Evolutionary conservation across 148 eudicot species (phyloP).

Genomic region (Camellia granthamiana): DNA sequence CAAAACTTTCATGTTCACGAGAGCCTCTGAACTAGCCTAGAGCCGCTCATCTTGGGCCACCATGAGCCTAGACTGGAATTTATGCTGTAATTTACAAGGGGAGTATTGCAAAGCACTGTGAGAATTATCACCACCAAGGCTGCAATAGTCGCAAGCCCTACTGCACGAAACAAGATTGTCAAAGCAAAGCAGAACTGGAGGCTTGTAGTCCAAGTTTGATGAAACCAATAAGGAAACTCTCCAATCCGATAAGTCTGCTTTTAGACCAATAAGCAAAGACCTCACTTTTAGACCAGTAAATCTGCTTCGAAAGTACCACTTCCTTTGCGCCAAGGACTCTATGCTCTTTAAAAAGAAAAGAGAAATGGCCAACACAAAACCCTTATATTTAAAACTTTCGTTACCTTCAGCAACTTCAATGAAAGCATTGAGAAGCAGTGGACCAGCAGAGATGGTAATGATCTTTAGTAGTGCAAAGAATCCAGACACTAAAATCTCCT

Average conservation of each 20-base stretch:
- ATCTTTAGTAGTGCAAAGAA: slow-evolving; percentile 72
- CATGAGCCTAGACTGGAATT: slow-evolving; percentile 52
- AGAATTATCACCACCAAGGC: slow-evolving; percentile 45
- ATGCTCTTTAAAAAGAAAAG: slow-evolving; percentile 59
- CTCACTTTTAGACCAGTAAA: slow-evolving; percentile 69
- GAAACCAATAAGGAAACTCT: slow-evolving; percentile 80
- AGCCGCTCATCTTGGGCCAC: slow-evolving; percentile 52
- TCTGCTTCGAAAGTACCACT: slow-evolving; percentile 68
- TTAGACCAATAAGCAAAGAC: slow-evolving; percentile 43
- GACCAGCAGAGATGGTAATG: slow-evolving; percentile 72
- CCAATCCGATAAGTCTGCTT: slow-evolving; percentile 75
- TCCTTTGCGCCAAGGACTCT: slow-evolving; percentile 77
- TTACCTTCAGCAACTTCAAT: slow-evolving; percentile 80
- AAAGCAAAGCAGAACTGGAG: slow-evolving; percentile 57
- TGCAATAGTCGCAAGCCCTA: slow-evolving; percentile 49
- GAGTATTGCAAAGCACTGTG: slow-evolving; percentile 62
- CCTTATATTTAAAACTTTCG: slow-evolving; percentile 54
- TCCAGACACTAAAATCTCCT: slow-evolving; percentile 69
- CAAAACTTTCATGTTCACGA: slow-evolving; percentile 80
- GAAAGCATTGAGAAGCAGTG: slow-evolving; percentile 83
- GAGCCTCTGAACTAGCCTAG: slow-evolving; percentile 51
- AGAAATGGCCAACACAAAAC: slow-evolving; percentile 53
- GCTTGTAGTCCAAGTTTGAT: slow-evolving; percentile 58
- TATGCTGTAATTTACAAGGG: slow-evolving; percentile 46
- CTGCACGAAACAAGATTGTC: slow-evolving; percentile 31